Conservation (phyloP, 163 green algal genomes). For the Chlamydomonas reinhardtii region DNA sequence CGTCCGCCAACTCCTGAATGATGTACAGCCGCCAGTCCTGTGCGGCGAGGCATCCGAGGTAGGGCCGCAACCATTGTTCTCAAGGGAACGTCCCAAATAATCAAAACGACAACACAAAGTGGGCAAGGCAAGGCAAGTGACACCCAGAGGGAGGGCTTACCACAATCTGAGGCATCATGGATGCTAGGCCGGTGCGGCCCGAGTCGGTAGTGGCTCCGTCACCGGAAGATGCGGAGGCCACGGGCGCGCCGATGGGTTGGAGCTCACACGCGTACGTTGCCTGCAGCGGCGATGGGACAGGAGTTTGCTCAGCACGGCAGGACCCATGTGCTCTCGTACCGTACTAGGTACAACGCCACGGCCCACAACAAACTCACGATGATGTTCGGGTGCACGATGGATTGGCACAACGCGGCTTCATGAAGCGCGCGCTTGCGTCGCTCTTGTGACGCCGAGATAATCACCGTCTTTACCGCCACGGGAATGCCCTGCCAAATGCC, state of each 20-base stretch:
- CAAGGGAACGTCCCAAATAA: too few relatives aligned
- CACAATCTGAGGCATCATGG: not conserved
- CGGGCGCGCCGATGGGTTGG: not conserved
- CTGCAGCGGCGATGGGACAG: too few relatives aligned
- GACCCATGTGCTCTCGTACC: too few relatives aligned
- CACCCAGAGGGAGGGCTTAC: too few relatives aligned
- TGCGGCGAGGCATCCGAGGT: not conserved
- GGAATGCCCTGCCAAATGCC: slow-evolving; percentile 53
- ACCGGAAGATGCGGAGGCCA: too few relatives aligned
- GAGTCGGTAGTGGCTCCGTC: not conserved
- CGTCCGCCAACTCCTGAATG: not conserved
- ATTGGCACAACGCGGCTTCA: slow-evolving; percentile 45
- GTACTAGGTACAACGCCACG: too few relatives aligned
- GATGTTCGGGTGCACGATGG: slow-evolving; percentile 45
- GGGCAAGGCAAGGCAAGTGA: too few relatives aligned
- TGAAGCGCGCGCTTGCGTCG: slow-evolving; percentile 26
- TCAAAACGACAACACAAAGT: too few relatives aligned
- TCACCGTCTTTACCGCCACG: slow-evolving; percentile 58
- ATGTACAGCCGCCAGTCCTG: slow-evolving; percentile 9
- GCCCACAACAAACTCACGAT: slow-evolving; percentile 10
- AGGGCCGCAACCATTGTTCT: not conserved
- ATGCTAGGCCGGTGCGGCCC: not conserved
- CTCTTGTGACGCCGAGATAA: slow-evolving; percentile 5
- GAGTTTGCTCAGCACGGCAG: too few relatives aligned
- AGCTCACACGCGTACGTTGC: not conserved